phyloP scores from a whole-genome alignment of 192 early-diverging fungal species.

The Backusella tarrabulga region DNA sequence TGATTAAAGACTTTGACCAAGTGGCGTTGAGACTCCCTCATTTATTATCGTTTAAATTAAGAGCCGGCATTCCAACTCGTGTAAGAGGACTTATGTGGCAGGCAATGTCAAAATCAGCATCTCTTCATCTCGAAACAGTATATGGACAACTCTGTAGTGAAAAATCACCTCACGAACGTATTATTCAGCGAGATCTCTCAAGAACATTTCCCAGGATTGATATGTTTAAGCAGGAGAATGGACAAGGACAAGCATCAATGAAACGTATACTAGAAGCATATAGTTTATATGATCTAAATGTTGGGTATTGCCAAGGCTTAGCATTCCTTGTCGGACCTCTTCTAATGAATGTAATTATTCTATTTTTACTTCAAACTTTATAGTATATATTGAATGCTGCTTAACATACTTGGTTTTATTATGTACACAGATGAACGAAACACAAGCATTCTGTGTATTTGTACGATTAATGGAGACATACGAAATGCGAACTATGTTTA shows the following conservation, averaged over 20 bases:
- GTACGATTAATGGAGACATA: constrained; percentile 94
- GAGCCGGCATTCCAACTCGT: constrained; percentile 76
- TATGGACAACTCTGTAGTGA: constrained; percentile 78
- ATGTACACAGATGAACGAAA: constrained; percentile 78
- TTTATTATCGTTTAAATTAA: constrained; percentile 65
- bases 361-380: background rate
- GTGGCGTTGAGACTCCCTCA: constrained; percentile 66
- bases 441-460: constrained; percentile 91
- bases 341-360: constrained; percentile 75
- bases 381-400: background rate
- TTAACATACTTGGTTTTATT: background rate
- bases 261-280: constrained; percentile 92
- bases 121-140: constrained; percentile 74
- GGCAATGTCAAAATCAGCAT: constrained; percentile 82
- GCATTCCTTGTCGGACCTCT: constrained; percentile 93
- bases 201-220: constrained; percentile 90
- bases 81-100: constrained; percentile 91
- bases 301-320: constrained; percentile 98
- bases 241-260: constrained; percentile 84
- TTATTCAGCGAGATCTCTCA: constrained; percentile 90
- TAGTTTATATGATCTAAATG: constrained; percentile 87
- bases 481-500: constrained; percentile 89
- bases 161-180: constrained; percentile 79
- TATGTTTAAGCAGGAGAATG: constrained; percentile 80
- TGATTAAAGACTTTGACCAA: constrained; percentile 71